phyloP scores from a whole-genome alignment of 139 green algal species.

The Picochlorum sp. region DNA sequence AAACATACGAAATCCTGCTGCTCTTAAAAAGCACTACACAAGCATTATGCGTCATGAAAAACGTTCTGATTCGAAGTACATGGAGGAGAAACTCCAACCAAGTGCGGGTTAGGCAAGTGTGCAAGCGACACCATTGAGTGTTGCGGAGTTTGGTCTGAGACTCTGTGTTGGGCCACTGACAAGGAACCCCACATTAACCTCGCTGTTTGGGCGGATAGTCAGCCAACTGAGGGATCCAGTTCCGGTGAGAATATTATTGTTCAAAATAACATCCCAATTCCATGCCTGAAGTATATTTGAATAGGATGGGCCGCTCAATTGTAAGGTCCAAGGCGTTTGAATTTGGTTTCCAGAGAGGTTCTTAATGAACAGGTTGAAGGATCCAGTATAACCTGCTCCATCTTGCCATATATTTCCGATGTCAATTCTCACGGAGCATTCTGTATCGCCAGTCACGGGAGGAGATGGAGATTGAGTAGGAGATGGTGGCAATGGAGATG shows the following conservation, averaged over 20 bases:
- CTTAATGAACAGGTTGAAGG: constrained; percentile 1
- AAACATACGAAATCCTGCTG: no score
- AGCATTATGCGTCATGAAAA: no score
- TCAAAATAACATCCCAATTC: background rate
- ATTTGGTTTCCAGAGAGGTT: constrained; percentile 1
- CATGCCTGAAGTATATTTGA: constrained; percentile 1
- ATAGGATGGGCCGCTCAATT: background rate
- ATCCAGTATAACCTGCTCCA: background rate
- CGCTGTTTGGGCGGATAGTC: constrained; percentile 1
- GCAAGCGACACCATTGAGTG: background rate
- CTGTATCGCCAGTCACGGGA: background rate
- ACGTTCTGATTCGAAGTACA: no score
- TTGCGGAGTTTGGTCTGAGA: background rate
- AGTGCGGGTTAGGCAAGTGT: background rate
- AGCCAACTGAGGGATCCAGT: background rate
- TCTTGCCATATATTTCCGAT: background rate
- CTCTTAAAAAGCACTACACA: no score
- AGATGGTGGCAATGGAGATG: background rate
- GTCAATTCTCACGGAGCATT: constrained; percentile 1
- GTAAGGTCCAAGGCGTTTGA: background rate
- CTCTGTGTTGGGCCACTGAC: constrained; percentile 1
- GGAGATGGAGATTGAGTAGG: background rate
- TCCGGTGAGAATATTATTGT: background rate
- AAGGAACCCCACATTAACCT: background rate
- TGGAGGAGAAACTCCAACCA: no score